These are phyloP conservation scores for Lactifluus pinguis DNA, from an alignment of 768 basidiomycete genomes.

Conservation along the genomic window DNA sequence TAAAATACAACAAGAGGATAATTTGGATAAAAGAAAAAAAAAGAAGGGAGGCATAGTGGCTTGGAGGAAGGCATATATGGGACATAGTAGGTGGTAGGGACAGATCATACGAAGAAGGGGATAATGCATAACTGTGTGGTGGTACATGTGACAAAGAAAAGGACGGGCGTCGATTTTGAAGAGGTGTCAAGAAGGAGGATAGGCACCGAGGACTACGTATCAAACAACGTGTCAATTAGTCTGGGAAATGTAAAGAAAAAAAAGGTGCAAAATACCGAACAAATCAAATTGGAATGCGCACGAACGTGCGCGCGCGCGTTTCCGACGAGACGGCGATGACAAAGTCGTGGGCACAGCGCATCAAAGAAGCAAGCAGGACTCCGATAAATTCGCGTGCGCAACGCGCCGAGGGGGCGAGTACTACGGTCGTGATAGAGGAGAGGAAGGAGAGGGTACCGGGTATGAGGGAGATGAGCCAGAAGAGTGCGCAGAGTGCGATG, in stretches of 20 bases:
- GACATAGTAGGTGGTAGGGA: neutral
- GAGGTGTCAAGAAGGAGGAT: neutral
- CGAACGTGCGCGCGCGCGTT: neutral
- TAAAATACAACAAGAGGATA: neutral
- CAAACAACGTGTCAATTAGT: neutral
- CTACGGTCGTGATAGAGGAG: neutral
- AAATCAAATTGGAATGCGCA: neutral
- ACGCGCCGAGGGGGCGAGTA: neutral
- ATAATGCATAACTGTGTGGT: neutral
- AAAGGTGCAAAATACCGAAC: neutral
- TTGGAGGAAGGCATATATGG: neutral
- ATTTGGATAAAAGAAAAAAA: too few relatives aligned
- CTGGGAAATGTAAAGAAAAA: too few relatives aligned
- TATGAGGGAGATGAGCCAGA: constrained; percentile 11
- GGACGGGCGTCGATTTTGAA: too few relatives aligned
- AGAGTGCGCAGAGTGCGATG: constrained; percentile 3
- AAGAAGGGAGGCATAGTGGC: neutral
- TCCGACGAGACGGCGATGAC: neutral
- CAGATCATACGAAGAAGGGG: neutral
- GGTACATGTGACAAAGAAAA: neutral
- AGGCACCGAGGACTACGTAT: neutral
- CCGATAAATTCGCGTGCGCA: neutral
- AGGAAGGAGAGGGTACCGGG: neutral
- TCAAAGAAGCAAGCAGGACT: neutral
- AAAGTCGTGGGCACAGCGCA: neutral